Conservation (phyloP, 129 eudicot genomes). For the Flaveria sonorensis region DNA sequence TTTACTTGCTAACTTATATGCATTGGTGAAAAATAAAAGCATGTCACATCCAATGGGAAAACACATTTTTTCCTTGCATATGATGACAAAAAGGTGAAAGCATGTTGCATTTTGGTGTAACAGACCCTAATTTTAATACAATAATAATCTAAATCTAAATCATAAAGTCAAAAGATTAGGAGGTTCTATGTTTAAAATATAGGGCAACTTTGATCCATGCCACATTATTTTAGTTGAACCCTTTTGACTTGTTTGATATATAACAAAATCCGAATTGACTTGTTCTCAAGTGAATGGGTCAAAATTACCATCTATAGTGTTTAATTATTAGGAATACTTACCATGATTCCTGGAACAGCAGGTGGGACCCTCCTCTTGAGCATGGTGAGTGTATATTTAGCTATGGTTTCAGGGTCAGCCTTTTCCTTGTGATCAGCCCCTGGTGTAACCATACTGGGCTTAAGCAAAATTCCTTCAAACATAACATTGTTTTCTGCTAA, state of each 20-base stretch:
- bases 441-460: constrained; percentile 93
- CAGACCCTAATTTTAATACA: no score
- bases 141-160: not conserved
- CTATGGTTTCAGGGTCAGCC: constrained; percentile 84
- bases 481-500: constrained; percentile 80
- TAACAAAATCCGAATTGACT: no score
- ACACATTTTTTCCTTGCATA: not conserved
- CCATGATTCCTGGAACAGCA: constrained; percentile 96
- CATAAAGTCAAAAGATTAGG: no score
- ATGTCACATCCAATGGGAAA: not conserved
- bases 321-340: constrained; percentile 17
- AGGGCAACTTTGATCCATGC: not conserved
- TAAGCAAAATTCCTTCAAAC: constrained; percentile 81
- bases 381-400: constrained; percentile 81
- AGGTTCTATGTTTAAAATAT: no score
- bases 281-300: constrained; percentile 1
- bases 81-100: no score
- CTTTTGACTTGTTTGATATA: not conserved
- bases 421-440: constrained; percentile 90
- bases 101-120: no score
- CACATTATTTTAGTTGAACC: not conserved
- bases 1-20: no score
- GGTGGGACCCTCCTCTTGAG: constrained; percentile 96
- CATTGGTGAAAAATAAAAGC: not conserved
- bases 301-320: not conserved